These are phyloP conservation scores for Cercospora canescens DNA, from an alignment of 2,329 filamentous ascomycete genomes.

Conservation along the genomic window DNA sequence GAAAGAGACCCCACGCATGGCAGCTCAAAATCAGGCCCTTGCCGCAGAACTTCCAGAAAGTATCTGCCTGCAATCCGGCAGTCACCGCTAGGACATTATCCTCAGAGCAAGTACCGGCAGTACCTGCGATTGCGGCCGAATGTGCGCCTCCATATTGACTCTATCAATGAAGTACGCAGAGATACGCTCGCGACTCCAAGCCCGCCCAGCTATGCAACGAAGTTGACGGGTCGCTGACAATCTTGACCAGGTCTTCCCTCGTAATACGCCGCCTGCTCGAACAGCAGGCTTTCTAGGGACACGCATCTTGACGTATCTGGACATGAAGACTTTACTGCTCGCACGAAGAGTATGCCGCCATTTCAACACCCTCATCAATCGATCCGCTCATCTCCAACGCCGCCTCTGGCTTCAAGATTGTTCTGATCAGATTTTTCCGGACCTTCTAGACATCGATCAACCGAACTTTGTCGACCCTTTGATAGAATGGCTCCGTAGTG, in stretches of 20 bases:
- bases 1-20: background rate
- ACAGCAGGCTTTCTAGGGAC: background rate
- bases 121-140: background rate
- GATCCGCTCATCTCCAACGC: background rate
- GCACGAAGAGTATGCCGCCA: background rate
- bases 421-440: background rate
- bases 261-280: background rate
- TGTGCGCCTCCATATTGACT: background rate
- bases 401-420: conserved; percentile 3
- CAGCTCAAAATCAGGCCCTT: background rate
- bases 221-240: conserved; percentile 8
- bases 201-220: too few relatives aligned
- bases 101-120: background rate
- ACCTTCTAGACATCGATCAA: background rate
- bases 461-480: background rate
- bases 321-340: conserved; percentile 3
- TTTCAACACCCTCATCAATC: background rate
- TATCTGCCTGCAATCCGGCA: background rate
- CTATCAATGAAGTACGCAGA: background rate
- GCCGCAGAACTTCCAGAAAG: background rate
- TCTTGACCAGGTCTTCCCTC: conserved; percentile 2
- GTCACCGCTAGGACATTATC: background rate
- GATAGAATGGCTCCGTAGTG: background rate
- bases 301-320: background rate
- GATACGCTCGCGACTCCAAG: background rate